Percentiles rank a stretch among this genome's conserved stretches.
phyloP scores from a whole-genome alignment of 208 protist genomes.

The Trypanosomatidae sp. region DNA sequence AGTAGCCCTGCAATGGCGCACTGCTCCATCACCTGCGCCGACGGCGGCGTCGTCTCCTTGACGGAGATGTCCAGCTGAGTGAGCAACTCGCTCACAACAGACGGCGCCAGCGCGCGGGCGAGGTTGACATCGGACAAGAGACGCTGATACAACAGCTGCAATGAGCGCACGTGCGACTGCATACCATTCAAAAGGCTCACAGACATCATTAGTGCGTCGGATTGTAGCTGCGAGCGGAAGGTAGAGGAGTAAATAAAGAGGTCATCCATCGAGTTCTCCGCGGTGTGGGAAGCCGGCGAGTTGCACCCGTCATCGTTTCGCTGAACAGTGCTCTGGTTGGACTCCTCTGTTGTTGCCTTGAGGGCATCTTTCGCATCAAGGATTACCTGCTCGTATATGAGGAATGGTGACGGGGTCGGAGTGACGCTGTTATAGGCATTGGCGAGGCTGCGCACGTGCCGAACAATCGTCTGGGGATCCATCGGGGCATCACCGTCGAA shows the following conservation, averaged over 20 bases:
- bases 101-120: conserved; percentile 19
- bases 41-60: conserved; percentile 21
- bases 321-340: conserved; percentile 19
- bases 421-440: conserved; percentile 45
- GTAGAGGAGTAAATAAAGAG: conserved; percentile 30
- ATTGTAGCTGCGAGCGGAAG: conserved; percentile 27
- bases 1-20: conserved; percentile 62
- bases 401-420: conserved; percentile 58
- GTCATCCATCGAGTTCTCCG: conserved; percentile 27
- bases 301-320: conserved; percentile 12
- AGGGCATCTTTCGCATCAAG: conserved; percentile 29
- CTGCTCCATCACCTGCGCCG: conserved; percentile 33
- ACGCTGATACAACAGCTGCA: conserved; percentile 33
- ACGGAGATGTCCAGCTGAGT: conserved; percentile 24
- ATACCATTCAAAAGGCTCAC: conserved; percentile 28
- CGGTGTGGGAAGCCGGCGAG: conserved; percentile 2
- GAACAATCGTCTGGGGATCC: conserved; percentile 56
- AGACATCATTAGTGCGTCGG: conserved; percentile 32
- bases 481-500: conserved; percentile 73
- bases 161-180: conserved; percentile 20
- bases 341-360: conserved; percentile 21
- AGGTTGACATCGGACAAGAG: conserved; percentile 34
- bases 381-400: conserved; percentile 68
- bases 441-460: conserved; percentile 70
- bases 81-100: conserved; percentile 35